Conservation (phyloP, 2,329 filamentous ascomycete species). For the Cladophialophora yegresii region DNA sequence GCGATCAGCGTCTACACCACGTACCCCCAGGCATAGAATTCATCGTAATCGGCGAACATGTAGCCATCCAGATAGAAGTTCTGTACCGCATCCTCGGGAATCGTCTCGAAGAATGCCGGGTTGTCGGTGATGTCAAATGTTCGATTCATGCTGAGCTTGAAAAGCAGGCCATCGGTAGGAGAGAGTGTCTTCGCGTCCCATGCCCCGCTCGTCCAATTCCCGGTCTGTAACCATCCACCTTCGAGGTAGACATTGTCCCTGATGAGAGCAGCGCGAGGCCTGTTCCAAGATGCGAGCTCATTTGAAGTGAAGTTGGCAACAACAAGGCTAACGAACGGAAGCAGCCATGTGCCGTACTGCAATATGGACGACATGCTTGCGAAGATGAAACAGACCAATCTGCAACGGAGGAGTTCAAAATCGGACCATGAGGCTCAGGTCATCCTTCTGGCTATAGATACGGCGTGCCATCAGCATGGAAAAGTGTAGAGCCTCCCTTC, state of each 20-base stretch:
- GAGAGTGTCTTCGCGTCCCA: conserved; percentile 37
- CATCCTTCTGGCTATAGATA: conserved; percentile 16
- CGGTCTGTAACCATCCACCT: conserved; percentile 18
- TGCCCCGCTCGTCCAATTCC: conserved; percentile 8
- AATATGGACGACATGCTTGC: conserved; percentile 9
- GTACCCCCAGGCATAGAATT: conserved; percentile 64
- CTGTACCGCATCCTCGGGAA: conserved; percentile 49
- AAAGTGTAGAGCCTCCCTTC: neutral
- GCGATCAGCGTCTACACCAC: neutral
- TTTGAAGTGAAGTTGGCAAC: conserved; percentile 7
- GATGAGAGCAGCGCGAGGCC: conserved; percentile 18
- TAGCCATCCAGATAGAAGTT: conserved; percentile 63
- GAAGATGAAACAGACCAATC: neutral
- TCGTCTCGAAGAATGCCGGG: conserved; percentile 54
- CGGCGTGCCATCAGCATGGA: conserved; percentile 10
- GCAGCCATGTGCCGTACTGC: conserved; percentile 2
- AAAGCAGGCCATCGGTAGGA: conserved; percentile 57
- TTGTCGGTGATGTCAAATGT: conserved; percentile 61
- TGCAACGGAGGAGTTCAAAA: conserved; percentile 8
- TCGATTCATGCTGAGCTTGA: conserved; percentile 60
- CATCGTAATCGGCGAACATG: conserved; percentile 65
- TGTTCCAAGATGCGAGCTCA: conserved; percentile 19
- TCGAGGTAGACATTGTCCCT: conserved; percentile 23
- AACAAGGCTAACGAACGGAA: conserved; percentile 5
- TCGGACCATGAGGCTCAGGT: conserved; percentile 15